Evolutionary conservation across 2,329 filamentous ascomycete genomes (phyloP), one percentile per base, ranked within the genome.

Genomic region (Arthrinium puccinioides): DNA sequence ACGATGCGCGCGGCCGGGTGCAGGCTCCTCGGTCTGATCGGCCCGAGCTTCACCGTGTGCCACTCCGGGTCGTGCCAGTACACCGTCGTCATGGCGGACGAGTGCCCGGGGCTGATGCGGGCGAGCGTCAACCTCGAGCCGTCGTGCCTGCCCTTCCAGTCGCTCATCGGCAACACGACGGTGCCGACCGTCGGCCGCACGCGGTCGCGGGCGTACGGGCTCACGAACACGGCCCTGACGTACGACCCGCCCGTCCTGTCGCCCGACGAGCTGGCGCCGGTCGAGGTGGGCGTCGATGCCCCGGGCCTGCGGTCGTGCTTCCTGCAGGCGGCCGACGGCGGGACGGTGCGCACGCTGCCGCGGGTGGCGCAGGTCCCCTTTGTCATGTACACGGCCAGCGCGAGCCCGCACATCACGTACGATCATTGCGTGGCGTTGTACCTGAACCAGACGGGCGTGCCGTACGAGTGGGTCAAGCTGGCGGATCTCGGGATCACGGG

Each of bases 41-140:
- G 39, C 4, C 25, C 37, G 20, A 23, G 34, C 4, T 32, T 37
- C 24, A 33, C 31, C 6, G 25, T 41, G 16, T 37, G 29, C n/a
- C 39, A 41, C 20, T 41, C 39, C 24, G 31, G 24, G 5, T 33
- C 29, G 11, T 33, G 29, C 19, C 24, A 28, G 21, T 38, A 37
- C n/a, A 28, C 39, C 15, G 21, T 29, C 4, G 15, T 41, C n/a
- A 20, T 37, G 34, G 28, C 39, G 5, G 39, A 41, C 26, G 34
- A 35, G 24, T 41, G 39, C 18, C 39, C 39, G 19, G 35, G 30
- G 4, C 25, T 26, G 13, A 26, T 41, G 4, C 23, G 30, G 10
- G 39, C 34, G 9, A 31, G 25, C 16, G 19, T 41, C 25, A 41
- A 41, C 20, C 30, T 41, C n/a, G 39, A 41, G 30, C 39, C 39